These are phyloP conservation scores for Nigrograna mackinnonii DNA, from an alignment of 2,329 filamentous ascomycete species.

Conservation along the genomic window DNA sequence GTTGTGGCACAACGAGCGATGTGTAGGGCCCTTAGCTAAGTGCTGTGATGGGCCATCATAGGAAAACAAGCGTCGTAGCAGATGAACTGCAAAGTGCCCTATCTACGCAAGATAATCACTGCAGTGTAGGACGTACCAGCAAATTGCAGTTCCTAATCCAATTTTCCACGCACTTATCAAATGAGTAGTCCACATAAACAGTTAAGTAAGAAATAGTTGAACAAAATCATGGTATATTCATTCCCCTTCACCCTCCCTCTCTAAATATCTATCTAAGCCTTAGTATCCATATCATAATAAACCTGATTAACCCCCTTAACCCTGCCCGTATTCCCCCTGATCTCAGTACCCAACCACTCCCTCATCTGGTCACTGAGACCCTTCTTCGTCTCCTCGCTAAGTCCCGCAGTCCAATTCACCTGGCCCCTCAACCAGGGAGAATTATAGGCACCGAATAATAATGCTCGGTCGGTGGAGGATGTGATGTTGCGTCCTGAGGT, in stretches of 20 bases:
- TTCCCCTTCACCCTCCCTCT: background rate
- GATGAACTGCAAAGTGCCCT: background rate
- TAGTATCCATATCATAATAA: too few relatives aligned
- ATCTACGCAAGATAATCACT: background rate
- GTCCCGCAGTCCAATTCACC: slow-evolving; percentile 36
- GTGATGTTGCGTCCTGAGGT: slow-evolving; percentile 37
- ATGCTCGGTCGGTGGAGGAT: slow-evolving; percentile 21
- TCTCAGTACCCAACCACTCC: slow-evolving; percentile 29
- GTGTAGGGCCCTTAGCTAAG: too few relatives aligned
- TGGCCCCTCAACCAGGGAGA: slow-evolving; percentile 30
- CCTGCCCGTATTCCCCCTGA: slow-evolving; percentile 14
- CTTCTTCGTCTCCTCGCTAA: slow-evolving; percentile 30
- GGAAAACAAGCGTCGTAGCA: background rate
- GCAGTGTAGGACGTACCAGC: background rate
- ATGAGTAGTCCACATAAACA: too few relatives aligned
- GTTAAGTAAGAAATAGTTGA: too few relatives aligned
- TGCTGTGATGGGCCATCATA: too few relatives aligned
- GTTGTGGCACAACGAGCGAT: too few relatives aligned
- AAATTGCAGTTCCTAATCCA: too few relatives aligned
- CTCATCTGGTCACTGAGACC: slow-evolving; percentile 23
- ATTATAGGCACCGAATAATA: slow-evolving; percentile 40
- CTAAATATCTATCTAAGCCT: background rate
- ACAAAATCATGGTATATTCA: background rate
- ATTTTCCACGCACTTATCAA: too few relatives aligned
- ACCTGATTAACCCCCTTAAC: slow-evolving; percentile 13